Percentiles rank a stretch among this genome's conserved stretches.
These are phyloP conservation scores for Albophoma yamanashiensis DNA, from an alignment of 2,329 filamentous ascomycete genomes.

Conservation along the genomic window DNA sequence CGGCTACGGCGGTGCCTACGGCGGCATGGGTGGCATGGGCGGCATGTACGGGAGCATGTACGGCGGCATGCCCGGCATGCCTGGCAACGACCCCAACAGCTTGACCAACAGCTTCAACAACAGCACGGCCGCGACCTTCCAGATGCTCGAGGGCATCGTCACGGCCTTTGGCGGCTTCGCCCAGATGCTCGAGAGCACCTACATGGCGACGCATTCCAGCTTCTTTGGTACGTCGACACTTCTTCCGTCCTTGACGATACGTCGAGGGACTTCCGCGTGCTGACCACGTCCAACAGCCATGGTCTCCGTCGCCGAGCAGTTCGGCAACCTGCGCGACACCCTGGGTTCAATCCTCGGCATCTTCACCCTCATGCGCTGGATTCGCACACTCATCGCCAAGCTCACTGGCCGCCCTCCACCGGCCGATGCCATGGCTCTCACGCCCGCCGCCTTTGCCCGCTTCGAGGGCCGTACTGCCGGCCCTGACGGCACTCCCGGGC, in stretches of 20 bases:
- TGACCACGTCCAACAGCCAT: conserved; percentile 51
- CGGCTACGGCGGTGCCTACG: conserved; percentile 16
- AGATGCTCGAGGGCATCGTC: conserved; percentile 95
- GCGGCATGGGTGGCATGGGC: conserved; percentile 29
- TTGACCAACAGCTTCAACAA: conserved; percentile 92
- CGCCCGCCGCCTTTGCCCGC: conserved; percentile 79
- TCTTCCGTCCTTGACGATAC: no score
- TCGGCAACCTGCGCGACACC: conserved; percentile 85
- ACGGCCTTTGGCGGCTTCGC: conserved; percentile 95
- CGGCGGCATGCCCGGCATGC: conserved; percentile 33
- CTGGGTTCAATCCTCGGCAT: conserved; percentile 90
- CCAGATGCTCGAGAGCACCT: conserved; percentile 98
- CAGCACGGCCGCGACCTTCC: conserved; percentile 92
- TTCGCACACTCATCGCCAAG: conserved; percentile 83
- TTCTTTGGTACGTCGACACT: conserved; percentile 69
- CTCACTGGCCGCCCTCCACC: conserved; percentile 85
- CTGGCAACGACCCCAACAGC: conserved; percentile 76
- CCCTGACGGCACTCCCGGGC: conserved; percentile 52
- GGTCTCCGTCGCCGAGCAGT: conserved; percentile 96
- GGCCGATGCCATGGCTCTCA: conserved; percentile 76
- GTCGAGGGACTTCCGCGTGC: background rate
- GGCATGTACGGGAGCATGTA: conserved; percentile 31
- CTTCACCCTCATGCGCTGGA: conserved; percentile 92
- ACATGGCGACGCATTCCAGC: conserved; percentile 97
- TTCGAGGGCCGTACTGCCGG: conserved; percentile 62